phyloP scores from a whole-genome alignment of 768 basidiomycete genomes.

The Russula vinacea region DNA sequence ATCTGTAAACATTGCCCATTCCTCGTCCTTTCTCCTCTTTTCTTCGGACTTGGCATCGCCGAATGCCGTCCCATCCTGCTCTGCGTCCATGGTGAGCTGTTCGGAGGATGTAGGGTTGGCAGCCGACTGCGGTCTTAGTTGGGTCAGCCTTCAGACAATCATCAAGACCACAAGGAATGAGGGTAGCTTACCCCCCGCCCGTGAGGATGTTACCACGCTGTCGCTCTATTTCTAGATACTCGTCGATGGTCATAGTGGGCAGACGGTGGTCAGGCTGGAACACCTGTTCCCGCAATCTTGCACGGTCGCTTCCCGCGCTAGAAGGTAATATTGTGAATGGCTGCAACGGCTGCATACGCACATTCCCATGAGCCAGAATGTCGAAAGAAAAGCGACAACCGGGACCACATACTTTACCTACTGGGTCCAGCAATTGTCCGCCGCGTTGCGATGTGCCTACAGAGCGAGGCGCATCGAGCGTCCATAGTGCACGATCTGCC shows the following conservation, averaged over 20 bases:
- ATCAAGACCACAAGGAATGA: background rate
- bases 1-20: constrained; percentile 89
- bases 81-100: constrained; percentile 71
- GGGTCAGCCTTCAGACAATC: background rate
- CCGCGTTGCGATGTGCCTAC: constrained; percentile 35
- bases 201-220: constrained; percentile 83
- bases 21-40: constrained; percentile 81
- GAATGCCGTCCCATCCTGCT: constrained; percentile 73
- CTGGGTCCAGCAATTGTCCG: constrained; percentile 64
- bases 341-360: constrained; percentile 61
- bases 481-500: constrained; percentile 60
- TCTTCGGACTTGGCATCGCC: constrained; percentile 70
- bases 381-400: constrained; percentile 23
- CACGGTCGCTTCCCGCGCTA: constrained; percentile 55
- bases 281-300: constrained; percentile 71
- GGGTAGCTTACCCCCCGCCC: constrained; percentile 70
- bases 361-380: background rate
- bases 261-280: constrained; percentile 81
- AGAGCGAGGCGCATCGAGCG: constrained; percentile 52
- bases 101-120: constrained; percentile 69
- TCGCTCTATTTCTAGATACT: constrained; percentile 85
- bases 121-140: constrained; percentile 34
- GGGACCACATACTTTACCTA: constrained; percentile 60
- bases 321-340: constrained; percentile 93
- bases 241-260: constrained; percentile 94